phyloP scores from a whole-genome alignment of 352 stramenopile genomes.

The Globisporangium paroecandrum region DNA sequence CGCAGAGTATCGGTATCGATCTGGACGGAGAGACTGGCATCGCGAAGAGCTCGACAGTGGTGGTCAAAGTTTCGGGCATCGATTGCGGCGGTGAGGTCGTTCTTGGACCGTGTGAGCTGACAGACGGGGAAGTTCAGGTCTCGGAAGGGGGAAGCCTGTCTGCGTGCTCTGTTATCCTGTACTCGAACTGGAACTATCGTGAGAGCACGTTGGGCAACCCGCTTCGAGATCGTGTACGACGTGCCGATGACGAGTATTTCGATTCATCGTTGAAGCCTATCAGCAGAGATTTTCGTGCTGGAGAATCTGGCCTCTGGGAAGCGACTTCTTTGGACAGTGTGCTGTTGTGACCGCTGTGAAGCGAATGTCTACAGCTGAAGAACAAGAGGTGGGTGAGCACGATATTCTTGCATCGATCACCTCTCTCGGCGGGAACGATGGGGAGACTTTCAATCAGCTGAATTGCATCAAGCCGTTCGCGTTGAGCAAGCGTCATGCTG shows the following conservation, averaged over 20 bases:
- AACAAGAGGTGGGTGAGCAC: conserved; percentile 14
- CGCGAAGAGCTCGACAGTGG: conserved; percentile 27
- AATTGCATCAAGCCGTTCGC: conserved; percentile 53
- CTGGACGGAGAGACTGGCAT: conserved; percentile 35
- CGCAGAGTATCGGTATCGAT: conserved; percentile 26
- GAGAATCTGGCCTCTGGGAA: conserved; percentile 33
- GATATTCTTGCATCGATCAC: conserved; percentile 48
- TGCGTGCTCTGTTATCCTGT: conserved; percentile 28
- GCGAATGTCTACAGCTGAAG: conserved; percentile 22
- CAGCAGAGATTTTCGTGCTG: conserved; percentile 28
- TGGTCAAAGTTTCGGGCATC: conserved; percentile 34
- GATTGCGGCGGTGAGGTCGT: conserved; percentile 24
- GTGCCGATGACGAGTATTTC: conserved; percentile 22
- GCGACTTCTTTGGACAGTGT: conserved; percentile 61
- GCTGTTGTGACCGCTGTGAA: conserved; percentile 39
- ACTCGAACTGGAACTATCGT: conserved; percentile 36
- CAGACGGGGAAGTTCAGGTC: conserved; percentile 14
- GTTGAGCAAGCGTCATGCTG: conserved; percentile 24
- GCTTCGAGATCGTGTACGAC: conserved; percentile 23
- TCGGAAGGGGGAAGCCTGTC: conserved; percentile 3
- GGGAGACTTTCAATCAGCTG: conserved; percentile 30
- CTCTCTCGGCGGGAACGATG: conserved; percentile 24
- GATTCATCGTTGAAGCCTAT: conserved; percentile 36
- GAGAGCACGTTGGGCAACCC: conserved; percentile 29
- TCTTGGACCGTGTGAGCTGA: conserved; percentile 44